Base-by-base conservation (phyloP, 306 rosid species). In the Alnus glutinosa region DNA sequence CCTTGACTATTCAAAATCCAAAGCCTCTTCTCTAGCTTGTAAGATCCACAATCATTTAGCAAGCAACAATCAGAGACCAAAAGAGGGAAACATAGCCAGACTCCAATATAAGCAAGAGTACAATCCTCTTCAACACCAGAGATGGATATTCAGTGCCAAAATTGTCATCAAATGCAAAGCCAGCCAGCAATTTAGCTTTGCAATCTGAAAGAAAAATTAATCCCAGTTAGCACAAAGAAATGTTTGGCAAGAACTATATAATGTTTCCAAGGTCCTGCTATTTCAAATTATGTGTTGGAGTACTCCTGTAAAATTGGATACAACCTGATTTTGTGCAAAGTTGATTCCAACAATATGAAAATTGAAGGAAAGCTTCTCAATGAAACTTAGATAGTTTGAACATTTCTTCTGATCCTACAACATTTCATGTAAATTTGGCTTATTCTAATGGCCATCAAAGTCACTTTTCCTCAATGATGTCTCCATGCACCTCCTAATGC, bases 201-300 rank as follows among this genome's bases (percentile, higher is more conserved):
- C 36, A 64, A 42, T 9, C 82, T 48, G 58, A 74, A 30, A 12
- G 67, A 79, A 82, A 49, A 70, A 36, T 75, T 32, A 47, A 13
- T 48, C 5, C 67, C 64, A 76, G 50, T 61, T 59, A 30, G 39
- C 51, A 81, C 61, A 68, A 9, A 39, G 50, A 42, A 42, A 67
- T 68, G 51, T 68, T 18, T 39, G 34, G 18, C 30, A 68, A 32
- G 3, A 62, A 10, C 69, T 62, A 32, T 12, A 9, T 14, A 32
- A 62, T 62, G 44, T 14, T 62, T 62, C 69, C 69, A 62, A 32
- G 69, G 42, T 62, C 69, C 18, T 3, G 15, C 66, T 11, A 32
- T 32, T 32, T 9, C 69, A 32, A 32, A 62, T 30, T 32, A 62
- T 1, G n/a, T 4, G 69, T 30, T 62, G 9, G 69, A 62, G 12